Evolutionary conservation across 2,329 filamentous ascomycete genomes (phyloP).

Genomic region (Xylariomycetidae sp.): DNA sequence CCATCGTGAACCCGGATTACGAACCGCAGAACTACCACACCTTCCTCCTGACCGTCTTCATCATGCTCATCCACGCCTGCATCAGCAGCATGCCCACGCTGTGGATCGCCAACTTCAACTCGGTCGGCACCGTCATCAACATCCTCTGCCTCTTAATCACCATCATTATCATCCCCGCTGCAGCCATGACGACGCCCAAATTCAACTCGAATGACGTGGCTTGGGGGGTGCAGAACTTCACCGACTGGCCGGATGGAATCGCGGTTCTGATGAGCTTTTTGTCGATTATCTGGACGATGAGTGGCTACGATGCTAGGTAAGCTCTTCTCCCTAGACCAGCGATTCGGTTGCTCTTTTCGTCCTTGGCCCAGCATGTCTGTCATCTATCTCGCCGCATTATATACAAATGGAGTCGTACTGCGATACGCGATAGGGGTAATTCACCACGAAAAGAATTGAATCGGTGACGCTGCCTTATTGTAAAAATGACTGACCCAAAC

Average conservation of each 20-base stretch:
- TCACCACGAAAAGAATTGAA: too few species aligned
- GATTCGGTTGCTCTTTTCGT: too few species aligned
- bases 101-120: conserved; percentile 68
- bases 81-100: conserved; percentile 68
- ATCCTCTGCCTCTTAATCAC: conserved; percentile 62
- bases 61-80: conserved; percentile 63
- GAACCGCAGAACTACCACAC: conserved; percentile 61
- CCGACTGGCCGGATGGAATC: conserved; percentile 63
- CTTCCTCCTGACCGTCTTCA: conserved; percentile 61
- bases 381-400: too few species aligned
- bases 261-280: conserved; percentile 65
- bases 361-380: too few species aligned
- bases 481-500: too few species aligned
- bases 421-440: too few species aligned
- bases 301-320: conserved; percentile 28
- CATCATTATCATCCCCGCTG: conserved; percentile 64
- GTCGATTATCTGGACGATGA: conserved; percentile 30
- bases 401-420: too few species aligned
- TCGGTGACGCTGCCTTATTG: too few species aligned
- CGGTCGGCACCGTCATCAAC: conserved; percentile 66
- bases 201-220: conserved; percentile 46
- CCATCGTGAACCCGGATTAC: conserved; percentile 64
- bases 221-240: conserved; percentile 61
- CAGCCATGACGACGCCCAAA: conserved; percentile 47
- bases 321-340: too few species aligned